Evolutionary conservation across 1,284 basidiomycete genomes (phyloP), one percentile per base, ranked within the genome.

Genomic region (Cerioporus squamosus): DNA sequence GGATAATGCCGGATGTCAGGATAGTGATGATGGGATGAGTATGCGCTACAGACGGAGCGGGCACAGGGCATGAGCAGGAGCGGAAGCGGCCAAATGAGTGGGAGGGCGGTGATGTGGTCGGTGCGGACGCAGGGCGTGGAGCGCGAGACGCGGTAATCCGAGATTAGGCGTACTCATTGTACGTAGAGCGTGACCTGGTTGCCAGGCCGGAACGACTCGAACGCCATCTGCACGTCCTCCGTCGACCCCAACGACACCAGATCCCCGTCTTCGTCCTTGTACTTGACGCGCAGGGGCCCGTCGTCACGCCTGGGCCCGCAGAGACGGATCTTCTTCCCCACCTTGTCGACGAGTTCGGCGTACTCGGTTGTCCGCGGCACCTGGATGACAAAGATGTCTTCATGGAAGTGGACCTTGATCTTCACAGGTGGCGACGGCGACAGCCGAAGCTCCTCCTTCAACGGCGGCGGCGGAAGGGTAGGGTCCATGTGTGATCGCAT

Each of bases 341-440:
- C 94, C 72, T 91, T 92, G 70, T 95, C 91, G 59, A 95, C 87
- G 47, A 99, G 80, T 38, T 94, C 91, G 55, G 78, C 79, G 72
- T 90, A 97, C 68, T 91, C 84, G 20, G 91, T 92, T 57, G 80
- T 75, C 40, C 88, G 81, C 38, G 93, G 83, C 12, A 97, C 92
- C 72, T 95, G 93, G 60, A 98, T 93, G 61, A 95, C 90, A 72
- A 96, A 97, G 52, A 94, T 88, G 71, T 97, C 95, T 66, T 94
- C 89, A 67, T 90, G 85, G 78, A 89, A 95, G 73, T 90, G 88
- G 53, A 97, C 92, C 74, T 94, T 94, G 68, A 95, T 87, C 73
- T 93, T 91, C 40, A 95, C 87, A 23, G 85, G 84, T 33, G 74
- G 72, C 14, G 66, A 60, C 24, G 74, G 72, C 14, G 66, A 60